phyloP scores from a whole-genome alignment of 2,329 filamentous ascomycete genomes.

The Chaetomium sp. region DNA sequence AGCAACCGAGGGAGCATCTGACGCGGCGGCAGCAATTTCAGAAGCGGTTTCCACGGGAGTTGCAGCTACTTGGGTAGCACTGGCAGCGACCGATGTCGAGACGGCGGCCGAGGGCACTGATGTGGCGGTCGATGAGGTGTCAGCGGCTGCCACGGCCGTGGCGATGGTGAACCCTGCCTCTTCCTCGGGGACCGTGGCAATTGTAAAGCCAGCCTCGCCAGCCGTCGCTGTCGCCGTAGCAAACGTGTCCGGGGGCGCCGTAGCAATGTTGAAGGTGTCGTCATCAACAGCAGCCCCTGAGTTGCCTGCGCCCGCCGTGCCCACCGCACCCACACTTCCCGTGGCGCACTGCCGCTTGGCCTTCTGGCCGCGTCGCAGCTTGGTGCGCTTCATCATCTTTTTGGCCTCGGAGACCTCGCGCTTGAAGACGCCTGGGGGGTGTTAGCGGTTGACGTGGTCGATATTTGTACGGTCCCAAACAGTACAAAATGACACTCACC shows the following conservation, averaged over 20 bases:
- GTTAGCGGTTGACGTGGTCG: not conserved
- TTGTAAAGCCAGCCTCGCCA: not conserved
- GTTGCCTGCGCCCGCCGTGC: not conserved
- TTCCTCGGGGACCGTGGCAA: not conserved
- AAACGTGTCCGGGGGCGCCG: constrained; percentile 2
- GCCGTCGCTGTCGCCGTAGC: constrained; percentile 15
- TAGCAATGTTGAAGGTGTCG: constrained; percentile 15
- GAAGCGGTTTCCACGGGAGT: not conserved
- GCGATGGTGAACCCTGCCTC: constrained; percentile 18
- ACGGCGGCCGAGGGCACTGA: not conserved
- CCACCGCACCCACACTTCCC: not conserved
- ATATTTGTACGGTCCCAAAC: not conserved
- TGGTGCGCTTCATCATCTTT: constrained; percentile 36
- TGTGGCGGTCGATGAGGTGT: not conserved
- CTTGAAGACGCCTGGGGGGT: constrained; percentile 37
- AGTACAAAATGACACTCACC: constrained; percentile 22
- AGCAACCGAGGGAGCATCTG: not conserved
- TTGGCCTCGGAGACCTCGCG: constrained; percentile 36
- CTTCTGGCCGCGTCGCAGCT: constrained; percentile 32
- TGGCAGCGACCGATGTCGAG: constrained; percentile 13
- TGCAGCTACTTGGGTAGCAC: constrained; percentile 10
- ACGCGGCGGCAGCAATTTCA: not conserved
- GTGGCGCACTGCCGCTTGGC: constrained; percentile 36
- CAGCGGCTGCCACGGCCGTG: constrained; percentile 4
- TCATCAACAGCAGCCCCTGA: not conserved